phyloP scores from a whole-genome alignment of 176 grass and related monocot genomes.

The Eremochloa ophiuroides region DNA sequence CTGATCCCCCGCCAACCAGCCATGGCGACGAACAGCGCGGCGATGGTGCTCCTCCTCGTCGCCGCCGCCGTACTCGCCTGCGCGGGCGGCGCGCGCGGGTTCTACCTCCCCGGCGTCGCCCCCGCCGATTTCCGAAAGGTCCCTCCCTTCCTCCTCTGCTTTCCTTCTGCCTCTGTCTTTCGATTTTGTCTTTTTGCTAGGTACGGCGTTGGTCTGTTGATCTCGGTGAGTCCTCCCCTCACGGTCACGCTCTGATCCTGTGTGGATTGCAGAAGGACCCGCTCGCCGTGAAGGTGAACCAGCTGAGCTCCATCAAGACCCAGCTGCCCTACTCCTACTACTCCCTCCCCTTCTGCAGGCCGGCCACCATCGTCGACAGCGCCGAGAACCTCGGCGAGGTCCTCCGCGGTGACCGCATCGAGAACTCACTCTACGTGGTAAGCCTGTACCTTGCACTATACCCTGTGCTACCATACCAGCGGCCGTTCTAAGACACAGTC shows the following conservation, averaged over 20 bases:
- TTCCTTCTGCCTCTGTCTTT: too few species aligned
- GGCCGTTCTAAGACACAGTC: not conserved
- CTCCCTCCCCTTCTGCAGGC: slow-evolving; percentile 74
- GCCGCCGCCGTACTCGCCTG: not conserved
- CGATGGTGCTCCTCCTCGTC: not conserved
- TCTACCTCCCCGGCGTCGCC: slow-evolving; percentile 88
- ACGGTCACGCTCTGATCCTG: not conserved
- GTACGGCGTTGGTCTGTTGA: not conserved
- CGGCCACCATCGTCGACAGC: slow-evolving; percentile 64
- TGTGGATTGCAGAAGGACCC: slow-evolving; percentile 45
- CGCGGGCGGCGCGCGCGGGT: slow-evolving; percentile 31
- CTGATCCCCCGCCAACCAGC: not conserved
- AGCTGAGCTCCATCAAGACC: slow-evolving; percentile 85
- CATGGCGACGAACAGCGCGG: slow-evolving; percentile 21
- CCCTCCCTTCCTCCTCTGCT: too few species aligned
- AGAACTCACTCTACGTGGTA: slow-evolving; percentile 80
- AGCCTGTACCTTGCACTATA: not conserved
- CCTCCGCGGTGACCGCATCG: slow-evolving; percentile 82
- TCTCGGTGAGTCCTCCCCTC: not conserved
- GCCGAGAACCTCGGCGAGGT: slow-evolving; percentile 96
- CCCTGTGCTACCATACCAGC: too few species aligned
- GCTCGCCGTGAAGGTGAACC: slow-evolving; percentile 84
- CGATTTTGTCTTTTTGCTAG: not conserved
- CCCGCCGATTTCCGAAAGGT: slow-evolving; percentile 80
- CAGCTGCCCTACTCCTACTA: slow-evolving; percentile 94